Base-by-base conservation (phyloP, 75 land plant genomes). In the Chamaecyparis obtusa region DNA sequence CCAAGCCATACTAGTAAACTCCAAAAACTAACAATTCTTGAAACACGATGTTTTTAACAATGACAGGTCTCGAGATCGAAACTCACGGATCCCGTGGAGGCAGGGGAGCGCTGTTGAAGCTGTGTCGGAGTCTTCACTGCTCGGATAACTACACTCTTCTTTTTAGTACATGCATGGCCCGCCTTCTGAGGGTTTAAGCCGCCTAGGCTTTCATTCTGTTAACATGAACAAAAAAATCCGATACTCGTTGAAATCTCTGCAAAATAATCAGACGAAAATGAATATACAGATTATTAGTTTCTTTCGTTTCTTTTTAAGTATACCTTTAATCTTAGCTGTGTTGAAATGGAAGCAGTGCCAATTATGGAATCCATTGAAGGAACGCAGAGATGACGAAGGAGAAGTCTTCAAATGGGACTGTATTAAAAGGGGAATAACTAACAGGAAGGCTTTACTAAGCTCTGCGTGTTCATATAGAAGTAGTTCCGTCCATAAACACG, bases 21-120 rank as follows among this genome's bases (percentile, higher is more conserved):
- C 41, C 41, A 49, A n/a, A 37, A 44, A 77, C 33, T 3, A 87
- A 32, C 19, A 77, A 49, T 46, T 49, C 10, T 9, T 71, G 5
- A 32, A 30, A 71, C 51, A 48, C 51, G 51, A 9, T 10, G 17
- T 21, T 71, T 36, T 41, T n/a, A 0, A 48, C 51, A 9, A 48
- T 48, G 9, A 49, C 54, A 32, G 41, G 44, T 16, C 32, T 7
- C 9, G 30, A 37, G 27, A 87, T 81, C 5, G 54, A 83, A 55
- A 72, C 94, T 87, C 48, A 94, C 95, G n/a, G 95, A 88, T 56
- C 95, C 95, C 30, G 95, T 92, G 51, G 93, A 88, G 33, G 93
- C 90, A 78, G 95, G 94, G 57, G 93, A 60, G 16, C 95, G 93
- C 35, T 89, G 89, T 33, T 91, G 92, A 39, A 88, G 57, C 85